These are phyloP conservation scores for Agrocybe pediades DNA, from an alignment of 768 basidiomycete genomes.

Conservation along the genomic window DNA sequence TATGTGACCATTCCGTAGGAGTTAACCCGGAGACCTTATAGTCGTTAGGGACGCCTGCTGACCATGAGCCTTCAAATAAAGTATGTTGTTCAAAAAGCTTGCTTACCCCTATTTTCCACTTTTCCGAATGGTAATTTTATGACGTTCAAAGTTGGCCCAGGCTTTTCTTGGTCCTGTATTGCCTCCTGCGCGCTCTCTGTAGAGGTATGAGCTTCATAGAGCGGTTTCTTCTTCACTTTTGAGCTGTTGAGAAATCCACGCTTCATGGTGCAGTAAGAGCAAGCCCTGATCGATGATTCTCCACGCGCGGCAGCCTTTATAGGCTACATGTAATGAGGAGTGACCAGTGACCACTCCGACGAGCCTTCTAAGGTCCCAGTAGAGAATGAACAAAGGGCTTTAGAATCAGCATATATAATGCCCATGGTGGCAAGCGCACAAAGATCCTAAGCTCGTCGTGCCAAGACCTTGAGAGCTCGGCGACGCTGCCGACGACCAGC, in stretches of 20 bases:
- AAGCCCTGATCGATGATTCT: no score
- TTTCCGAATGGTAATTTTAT: neutral
- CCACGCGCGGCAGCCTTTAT: no score
- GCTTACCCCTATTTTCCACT: neutral
- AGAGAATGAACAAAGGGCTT: no score
- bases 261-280: neutral
- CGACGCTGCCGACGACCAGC: no score
- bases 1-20: neutral
- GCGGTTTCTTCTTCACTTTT: neutral
- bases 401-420: no score
- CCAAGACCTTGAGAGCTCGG: no score
- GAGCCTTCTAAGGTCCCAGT: no score
- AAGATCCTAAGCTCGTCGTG: no score
- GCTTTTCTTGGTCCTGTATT: neutral
- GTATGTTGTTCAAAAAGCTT: neutral
- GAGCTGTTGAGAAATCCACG: neutral
- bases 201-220: neutral
- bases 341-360: no score
- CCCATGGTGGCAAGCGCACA: no score
- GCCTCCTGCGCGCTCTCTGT: no score
- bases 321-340: no score
- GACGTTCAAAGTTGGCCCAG: neutral
- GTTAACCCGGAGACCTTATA: neutral
- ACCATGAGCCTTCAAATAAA: neutral
- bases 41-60: neutral